Evolutionary conservation across 331 rosid genomes (phyloP).

Genomic region (Telfairia occidentalis): DNA sequence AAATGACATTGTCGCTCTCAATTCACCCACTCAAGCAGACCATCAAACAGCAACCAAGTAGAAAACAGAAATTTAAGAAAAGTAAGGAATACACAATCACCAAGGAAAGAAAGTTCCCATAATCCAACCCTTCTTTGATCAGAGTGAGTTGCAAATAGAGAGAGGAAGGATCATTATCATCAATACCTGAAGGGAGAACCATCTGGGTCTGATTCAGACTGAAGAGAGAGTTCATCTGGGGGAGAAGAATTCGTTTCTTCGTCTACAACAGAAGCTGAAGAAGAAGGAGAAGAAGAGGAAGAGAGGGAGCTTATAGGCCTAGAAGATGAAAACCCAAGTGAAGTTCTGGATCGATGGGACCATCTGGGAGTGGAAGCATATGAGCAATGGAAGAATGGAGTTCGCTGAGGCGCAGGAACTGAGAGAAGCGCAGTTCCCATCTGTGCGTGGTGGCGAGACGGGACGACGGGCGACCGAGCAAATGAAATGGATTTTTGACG

Average conservation of each 20-base stretch:
- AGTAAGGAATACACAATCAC: background rate
- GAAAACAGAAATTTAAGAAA: background rate
- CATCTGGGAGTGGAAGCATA: constrained; percentile 8
- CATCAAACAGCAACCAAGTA: background rate
- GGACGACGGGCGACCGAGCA: background rate
- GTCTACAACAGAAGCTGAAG: constrained; percentile 26
- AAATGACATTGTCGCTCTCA: background rate
- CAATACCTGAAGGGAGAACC: constrained; percentile 34
- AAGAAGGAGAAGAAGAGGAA: constrained; percentile 30
- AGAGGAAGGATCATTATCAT: background rate
- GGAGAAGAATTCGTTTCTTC: constrained; percentile 31
- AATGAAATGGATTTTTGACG: background rate
- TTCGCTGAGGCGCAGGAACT: constrained; percentile 29
- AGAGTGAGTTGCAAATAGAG: background rate
- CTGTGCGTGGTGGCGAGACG: constrained; percentile 15
- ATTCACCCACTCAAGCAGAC: background rate
- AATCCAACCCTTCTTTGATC: background rate
- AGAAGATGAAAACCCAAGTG: constrained; percentile 11
- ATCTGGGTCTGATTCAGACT: constrained; percentile 18
- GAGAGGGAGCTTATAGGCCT: constrained; percentile 22
- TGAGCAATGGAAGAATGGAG: constrained; percentile 20
- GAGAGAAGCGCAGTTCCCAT: constrained; percentile 47
- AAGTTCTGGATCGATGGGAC: constrained; percentile 17
- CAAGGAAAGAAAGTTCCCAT: background rate
- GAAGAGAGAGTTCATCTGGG: constrained; percentile 28